Evolutionary conservation across 495 filamentous ascomycete species (phyloP).

Genomic region (Lineolata rhizophorae): DNA sequence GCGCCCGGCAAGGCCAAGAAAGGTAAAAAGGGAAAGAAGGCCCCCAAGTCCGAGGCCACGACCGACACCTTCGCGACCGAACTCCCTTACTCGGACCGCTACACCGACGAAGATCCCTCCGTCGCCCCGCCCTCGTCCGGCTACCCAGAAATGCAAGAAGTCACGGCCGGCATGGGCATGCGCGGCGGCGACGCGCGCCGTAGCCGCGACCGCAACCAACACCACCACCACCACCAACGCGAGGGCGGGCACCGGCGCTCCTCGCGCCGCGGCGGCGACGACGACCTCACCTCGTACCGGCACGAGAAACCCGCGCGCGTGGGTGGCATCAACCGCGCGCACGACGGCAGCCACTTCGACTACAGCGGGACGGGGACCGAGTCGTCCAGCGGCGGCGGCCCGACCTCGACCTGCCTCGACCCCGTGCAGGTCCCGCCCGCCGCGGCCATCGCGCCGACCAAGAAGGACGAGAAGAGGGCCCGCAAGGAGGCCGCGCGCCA

Average conservation of each 20-base stretch:
- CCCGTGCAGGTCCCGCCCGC: conserved; percentile 16
- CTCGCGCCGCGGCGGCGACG: conserved; percentile 29
- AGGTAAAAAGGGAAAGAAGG: not conserved
- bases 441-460: conserved; percentile 4
- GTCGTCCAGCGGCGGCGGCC: too few species aligned
- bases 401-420: conserved; percentile 18
- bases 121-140: too few species aligned
- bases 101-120: not conserved
- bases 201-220: not conserved
- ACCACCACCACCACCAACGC: conserved; percentile 3
- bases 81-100: not conserved
- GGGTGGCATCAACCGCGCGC: conserved; percentile 59
- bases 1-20: conserved; percentile 3
- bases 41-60: not conserved
- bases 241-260: conserved; percentile 4
- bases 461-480: conserved; percentile 9
- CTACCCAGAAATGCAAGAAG: conserved; percentile 8
- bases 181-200: conserved; percentile 1
- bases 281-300: conserved; percentile 59
- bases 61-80: not conserved
- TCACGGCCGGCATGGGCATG: conserved; percentile 4
- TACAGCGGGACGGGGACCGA: conserved; percentile 23
- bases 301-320: conserved; percentile 67
- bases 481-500: conserved; percentile 4
- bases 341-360: conserved; percentile 53